Percentiles rank a stretch among this genome's conserved stretches.
phyloP scores from a whole-genome alignment of 2,329 filamentous ascomycete genomes.

The Thielaviopsis euricoi region DNA sequence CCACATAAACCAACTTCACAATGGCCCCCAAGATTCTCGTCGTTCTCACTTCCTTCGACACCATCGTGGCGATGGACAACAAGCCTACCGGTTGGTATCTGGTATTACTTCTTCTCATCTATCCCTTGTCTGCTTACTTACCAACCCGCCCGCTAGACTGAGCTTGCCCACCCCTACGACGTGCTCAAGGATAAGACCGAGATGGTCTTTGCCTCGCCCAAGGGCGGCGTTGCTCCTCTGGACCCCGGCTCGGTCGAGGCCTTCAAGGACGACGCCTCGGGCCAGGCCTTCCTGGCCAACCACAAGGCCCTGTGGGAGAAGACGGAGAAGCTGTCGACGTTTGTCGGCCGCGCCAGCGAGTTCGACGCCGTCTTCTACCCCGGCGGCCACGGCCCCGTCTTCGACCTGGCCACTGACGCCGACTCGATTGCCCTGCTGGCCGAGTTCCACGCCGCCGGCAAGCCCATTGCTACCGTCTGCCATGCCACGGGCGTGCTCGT shows the following conservation, averaged over 20 bases:
- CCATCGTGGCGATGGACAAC: slow-evolving; percentile 29
- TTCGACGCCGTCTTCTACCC: slow-evolving; percentile 47
- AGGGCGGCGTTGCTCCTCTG: slow-evolving; percentile 43
- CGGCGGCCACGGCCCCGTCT: slow-evolving; percentile 48
- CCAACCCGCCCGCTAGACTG: slow-evolving; percentile 24
- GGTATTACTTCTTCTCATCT: slow-evolving; percentile 21
- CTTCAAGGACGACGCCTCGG: slow-evolving; percentile 36
- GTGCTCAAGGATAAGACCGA: slow-evolving; percentile 36
- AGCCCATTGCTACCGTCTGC: slow-evolving; percentile 51
- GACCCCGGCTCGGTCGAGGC: slow-evolving; percentile 40
- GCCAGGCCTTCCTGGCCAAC: slow-evolving; percentile 36
- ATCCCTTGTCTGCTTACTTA: background rate
- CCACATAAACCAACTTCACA: slow-evolving; percentile 11
- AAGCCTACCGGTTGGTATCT: slow-evolving; percentile 56
- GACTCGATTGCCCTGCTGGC: slow-evolving; percentile 42
- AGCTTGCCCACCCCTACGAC: slow-evolving; percentile 49
- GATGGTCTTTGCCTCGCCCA: slow-evolving; percentile 43
- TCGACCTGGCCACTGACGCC: slow-evolving; percentile 41
- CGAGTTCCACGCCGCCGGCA: slow-evolving; percentile 44
- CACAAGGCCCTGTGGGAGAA: slow-evolving; percentile 45
- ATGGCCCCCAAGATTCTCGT: slow-evolving; percentile 50
- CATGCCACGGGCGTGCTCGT: slow-evolving; percentile 49
- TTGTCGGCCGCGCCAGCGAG: slow-evolving; percentile 38
- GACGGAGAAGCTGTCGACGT: slow-evolving; percentile 39
- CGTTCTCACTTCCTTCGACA: slow-evolving; percentile 48